phyloP scores from a whole-genome alignment of 108 stramenopile species.

The Pseudonitzschia multiseries region DNA sequence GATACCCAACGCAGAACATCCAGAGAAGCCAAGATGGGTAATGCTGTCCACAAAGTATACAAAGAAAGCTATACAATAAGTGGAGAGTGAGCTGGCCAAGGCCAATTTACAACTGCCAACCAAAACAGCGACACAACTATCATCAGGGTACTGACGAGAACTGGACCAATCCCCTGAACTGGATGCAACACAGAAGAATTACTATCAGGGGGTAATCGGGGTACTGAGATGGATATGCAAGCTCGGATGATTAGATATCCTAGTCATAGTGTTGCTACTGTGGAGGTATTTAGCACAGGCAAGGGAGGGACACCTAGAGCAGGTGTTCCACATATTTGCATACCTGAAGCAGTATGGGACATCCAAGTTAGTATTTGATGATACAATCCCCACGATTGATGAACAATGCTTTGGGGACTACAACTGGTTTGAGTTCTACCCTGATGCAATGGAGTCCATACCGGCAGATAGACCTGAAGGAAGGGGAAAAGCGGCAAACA shows the following conservation, averaged over 20 bases:
- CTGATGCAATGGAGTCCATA: no score
- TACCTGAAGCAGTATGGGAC: no score
- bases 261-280: conserved; percentile 41
- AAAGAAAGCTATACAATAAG: neutral
- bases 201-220: conserved; percentile 41
- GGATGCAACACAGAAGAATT: conserved; percentile 17
- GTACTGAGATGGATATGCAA: conserved; percentile 54
- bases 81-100: neutral
- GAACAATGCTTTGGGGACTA: no score
- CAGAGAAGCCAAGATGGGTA: neutral
- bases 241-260: conserved; percentile 50
- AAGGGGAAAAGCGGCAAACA: neutral
- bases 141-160: conserved; percentile 8
- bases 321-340: no score
- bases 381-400: conserved; percentile 8
- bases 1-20: no score
- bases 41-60: neutral
- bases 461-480: no score
- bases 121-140: neutral
- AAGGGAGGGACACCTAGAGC: no score
- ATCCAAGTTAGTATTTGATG: conserved; percentile 50
- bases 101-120: neutral
- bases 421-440: neutral
- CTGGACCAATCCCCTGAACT: conserved; percentile 26
- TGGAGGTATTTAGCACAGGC: no score